Evolutionary conservation across 2,329 filamentous ascomycete genomes (phyloP).

Genomic region (Venturia effusa): DNA sequence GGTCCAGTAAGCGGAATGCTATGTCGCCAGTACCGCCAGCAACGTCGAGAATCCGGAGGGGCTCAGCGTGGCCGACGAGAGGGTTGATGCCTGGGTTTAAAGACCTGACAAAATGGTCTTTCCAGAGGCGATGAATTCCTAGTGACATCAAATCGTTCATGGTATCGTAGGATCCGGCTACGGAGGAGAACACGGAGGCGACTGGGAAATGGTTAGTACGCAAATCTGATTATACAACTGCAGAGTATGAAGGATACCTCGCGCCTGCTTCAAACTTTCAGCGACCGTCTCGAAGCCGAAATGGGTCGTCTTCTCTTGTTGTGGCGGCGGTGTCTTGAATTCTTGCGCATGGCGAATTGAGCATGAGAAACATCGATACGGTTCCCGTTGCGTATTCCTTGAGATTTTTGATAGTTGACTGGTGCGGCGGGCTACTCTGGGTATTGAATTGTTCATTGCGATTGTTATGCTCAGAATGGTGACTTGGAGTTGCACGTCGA

Average conservation of each 20-base stretch:
- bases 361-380: constrained; percentile 38
- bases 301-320: constrained; percentile 56
- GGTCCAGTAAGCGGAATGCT: constrained; percentile 88
- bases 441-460: constrained; percentile 9
- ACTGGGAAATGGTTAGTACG: constrained; percentile 38
- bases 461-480: not conserved
- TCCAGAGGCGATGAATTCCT: constrained; percentile 94
- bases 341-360: constrained; percentile 29
- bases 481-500: not conserved
- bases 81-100: constrained; percentile 67
- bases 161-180: constrained; percentile 86
- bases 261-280: constrained; percentile 64
- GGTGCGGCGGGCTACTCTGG: constrained; percentile 1
- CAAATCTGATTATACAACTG: not conserved
- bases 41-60: constrained; percentile 80
- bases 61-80: constrained; percentile 41
- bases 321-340: constrained; percentile 29
- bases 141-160: constrained; percentile 99
- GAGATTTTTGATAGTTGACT: not conserved
- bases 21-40: constrained; percentile 97
- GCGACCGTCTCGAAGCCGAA: constrained; percentile 84
- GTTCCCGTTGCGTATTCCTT: not conserved
- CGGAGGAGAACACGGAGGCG: constrained; percentile 84
- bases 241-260: constrained; percentile 34
- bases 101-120: constrained; percentile 86